A percentile compares a stretch with the other conserved stretches of the same genome.
Evolutionary conservation across 2,329 filamentous ascomycete genomes (phyloP).

Genomic region (Dryadomyces quercus-mongolicae): DNA sequence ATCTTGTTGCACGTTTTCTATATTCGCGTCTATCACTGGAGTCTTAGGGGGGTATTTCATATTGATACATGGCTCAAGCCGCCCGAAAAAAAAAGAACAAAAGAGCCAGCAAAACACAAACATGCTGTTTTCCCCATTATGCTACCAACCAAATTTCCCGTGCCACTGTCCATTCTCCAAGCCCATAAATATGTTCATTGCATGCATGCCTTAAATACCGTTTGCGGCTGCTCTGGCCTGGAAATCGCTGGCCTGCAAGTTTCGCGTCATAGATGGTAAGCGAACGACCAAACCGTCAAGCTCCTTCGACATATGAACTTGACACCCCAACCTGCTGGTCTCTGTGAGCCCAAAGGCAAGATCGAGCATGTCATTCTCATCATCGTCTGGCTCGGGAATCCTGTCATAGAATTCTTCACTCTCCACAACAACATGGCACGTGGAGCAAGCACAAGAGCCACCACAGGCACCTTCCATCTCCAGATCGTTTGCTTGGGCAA

Average conservation of each 20-base stretch:
- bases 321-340: slow-evolving; percentile 73
- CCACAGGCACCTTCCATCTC: slow-evolving; percentile 99
- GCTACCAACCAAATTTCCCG: background rate
- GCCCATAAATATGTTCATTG: background rate
- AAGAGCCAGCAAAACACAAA: background rate
- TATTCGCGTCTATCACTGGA: background rate
- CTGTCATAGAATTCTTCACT: slow-evolving; percentile 63
- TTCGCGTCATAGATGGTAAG: slow-evolving; percentile 87
- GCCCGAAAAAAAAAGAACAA: background rate
- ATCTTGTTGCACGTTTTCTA: slow-evolving; percentile 5
- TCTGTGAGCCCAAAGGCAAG: slow-evolving; percentile 83
- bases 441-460: slow-evolving; percentile 85
- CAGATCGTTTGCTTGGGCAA: slow-evolving; percentile 86
- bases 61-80: background rate
- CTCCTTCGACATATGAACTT: slow-evolving; percentile 84
- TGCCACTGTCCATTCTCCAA: background rate
- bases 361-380: slow-evolving; percentile 85
- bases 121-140: background rate
- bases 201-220: background rate
- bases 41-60: background rate
- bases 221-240: slow-evolving; percentile 18
- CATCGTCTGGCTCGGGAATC: slow-evolving; percentile 66
- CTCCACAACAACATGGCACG: slow-evolving; percentile 78
- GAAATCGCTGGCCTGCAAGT: slow-evolving; percentile 92
- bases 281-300: slow-evolving; percentile 76